Evolutionary conservation across 108 stramenopile species (phyloP), one percentile per base, ranked within the genome.

Genomic region (Discostella stelligeroides): DNA sequence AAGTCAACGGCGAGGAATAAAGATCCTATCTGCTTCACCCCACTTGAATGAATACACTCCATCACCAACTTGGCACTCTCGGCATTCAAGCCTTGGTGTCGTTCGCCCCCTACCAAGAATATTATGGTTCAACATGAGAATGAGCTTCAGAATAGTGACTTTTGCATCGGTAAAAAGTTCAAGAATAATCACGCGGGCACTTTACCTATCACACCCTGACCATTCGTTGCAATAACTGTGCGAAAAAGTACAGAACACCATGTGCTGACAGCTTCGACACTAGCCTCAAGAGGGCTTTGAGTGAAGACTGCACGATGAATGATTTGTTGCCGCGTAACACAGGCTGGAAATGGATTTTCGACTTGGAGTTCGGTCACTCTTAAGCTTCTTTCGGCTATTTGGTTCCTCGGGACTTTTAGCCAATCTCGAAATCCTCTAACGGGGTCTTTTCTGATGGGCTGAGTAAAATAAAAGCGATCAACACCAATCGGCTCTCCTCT

Each of bases 201-300:
- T 71, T 46, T 73, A 80, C 84, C 86, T 20, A 90, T 72, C n/a
- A 95, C 91, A 9, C 85, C 78, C 37, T 64, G 76, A 18, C 94
- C 94, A 60, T 90, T 88, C 37, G 90, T 92, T 15, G 95, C 90
- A 43, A 92, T 80, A 17, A 86, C 84, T 41, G 95, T 93, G 42
- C 92, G 80, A 63, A 92, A 95, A 12, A 95, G 84, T 15, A 95
- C 81, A 14, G 95, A 81, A 64, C 92, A 92, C 95, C 95, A 95
- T 20, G 86, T 89, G 68, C 92, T 90, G 11, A 93, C 76, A 28
- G 88, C 83, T 30, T 91, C 91, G 9, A 88, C 68, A 12, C 88
- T 87, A 43, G 91, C 90, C 66, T 93, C 90, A 13, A 95, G 82
- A 29, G 92, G 91, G 68, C 92, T 92, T 68, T 87, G 87, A 2